These are phyloP conservation scores for Coemansia sp. DNA, from an alignment of 371 early-diverging fungal species.

Conservation along the genomic window DNA sequence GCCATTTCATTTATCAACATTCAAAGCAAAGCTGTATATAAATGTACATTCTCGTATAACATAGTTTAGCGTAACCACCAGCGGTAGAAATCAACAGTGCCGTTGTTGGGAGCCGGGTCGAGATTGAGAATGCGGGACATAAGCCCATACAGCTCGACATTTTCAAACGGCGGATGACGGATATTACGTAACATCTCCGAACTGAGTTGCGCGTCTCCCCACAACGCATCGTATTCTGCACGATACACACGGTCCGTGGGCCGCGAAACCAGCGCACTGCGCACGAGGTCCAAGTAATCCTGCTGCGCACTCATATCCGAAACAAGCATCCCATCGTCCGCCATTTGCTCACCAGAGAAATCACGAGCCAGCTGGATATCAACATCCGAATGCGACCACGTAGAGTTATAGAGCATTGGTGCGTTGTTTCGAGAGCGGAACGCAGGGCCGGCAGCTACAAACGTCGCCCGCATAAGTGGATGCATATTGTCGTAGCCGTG, in stretches of 20 bases:
- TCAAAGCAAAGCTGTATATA: no score
- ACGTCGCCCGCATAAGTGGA: conserved; percentile 84
- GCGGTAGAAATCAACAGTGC: conserved; percentile 53
- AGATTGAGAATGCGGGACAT: conserved; percentile 65
- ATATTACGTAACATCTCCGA: conserved; percentile 24
- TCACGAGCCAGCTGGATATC: neutral
- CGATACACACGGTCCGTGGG: neutral
- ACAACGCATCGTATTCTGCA: conserved; percentile 28
- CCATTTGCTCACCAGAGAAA: neutral
- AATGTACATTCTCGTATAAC: neutral
- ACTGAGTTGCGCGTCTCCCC: conserved; percentile 24
- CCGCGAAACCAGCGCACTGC: conserved; percentile 17
- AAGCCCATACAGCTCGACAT: conserved; percentile 75
- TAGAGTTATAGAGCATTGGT: conserved; percentile 30
- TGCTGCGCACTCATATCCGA: conserved; percentile 45
- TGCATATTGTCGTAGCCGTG: conserved; percentile 87
- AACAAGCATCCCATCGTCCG: conserved; percentile 18
- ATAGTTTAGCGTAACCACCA: conserved; percentile 32
- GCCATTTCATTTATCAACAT: no score
- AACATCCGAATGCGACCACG: neutral
- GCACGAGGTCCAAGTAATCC: conserved; percentile 40
- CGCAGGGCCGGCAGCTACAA: conserved; percentile 79
- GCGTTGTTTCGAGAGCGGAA: conserved; percentile 51
- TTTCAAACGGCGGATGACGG: conserved; percentile 60
- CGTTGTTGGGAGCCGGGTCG: conserved; percentile 68